Percentiles rank a stretch among this genome's conserved stretches.
phyloP scores from a whole-genome alignment of 768 basidiomycete species.

The Xerocomellus chrysenteron region DNA sequence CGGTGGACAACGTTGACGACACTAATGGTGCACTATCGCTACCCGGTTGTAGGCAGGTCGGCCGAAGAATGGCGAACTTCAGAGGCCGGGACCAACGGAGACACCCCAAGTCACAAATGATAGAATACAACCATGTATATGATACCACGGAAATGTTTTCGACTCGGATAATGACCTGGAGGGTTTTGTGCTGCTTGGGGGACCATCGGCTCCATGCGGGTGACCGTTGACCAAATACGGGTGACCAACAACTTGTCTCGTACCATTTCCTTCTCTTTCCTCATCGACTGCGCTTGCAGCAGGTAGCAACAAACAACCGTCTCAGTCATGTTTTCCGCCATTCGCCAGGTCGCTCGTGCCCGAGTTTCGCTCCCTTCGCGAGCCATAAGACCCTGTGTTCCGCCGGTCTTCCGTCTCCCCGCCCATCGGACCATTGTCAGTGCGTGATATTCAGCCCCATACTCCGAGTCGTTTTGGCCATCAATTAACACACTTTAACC shows the following conservation, averaged over 20 bases:
- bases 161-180: too few species aligned
- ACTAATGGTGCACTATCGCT: background rate
- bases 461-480: background rate
- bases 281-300: background rate
- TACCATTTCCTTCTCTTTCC: constrained; percentile 47
- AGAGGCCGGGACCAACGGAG: background rate
- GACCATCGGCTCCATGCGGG: constrained; percentile 14
- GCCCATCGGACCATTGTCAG: constrained; percentile 26
- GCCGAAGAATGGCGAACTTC: background rate
- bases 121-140: background rate
- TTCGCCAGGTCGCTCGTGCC: constrained; percentile 15
- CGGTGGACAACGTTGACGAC: background rate
- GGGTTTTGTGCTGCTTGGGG: too few species aligned
- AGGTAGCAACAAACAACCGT: background rate
- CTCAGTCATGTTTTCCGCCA: constrained; percentile 18
- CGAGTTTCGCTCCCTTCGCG: constrained; percentile 8
- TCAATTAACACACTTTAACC: background rate
- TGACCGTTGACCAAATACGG: constrained; percentile 24
- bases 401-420: constrained; percentile 2
- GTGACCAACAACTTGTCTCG: background rate
- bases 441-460: constrained; percentile 10
- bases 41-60: background rate
- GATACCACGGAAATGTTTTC: background rate
- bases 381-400: background rate
- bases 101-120: background rate